Conservation (phyloP, 495 filamentous ascomycete genomes). For the Pseudomonodictys pantanalensis region DNA sequence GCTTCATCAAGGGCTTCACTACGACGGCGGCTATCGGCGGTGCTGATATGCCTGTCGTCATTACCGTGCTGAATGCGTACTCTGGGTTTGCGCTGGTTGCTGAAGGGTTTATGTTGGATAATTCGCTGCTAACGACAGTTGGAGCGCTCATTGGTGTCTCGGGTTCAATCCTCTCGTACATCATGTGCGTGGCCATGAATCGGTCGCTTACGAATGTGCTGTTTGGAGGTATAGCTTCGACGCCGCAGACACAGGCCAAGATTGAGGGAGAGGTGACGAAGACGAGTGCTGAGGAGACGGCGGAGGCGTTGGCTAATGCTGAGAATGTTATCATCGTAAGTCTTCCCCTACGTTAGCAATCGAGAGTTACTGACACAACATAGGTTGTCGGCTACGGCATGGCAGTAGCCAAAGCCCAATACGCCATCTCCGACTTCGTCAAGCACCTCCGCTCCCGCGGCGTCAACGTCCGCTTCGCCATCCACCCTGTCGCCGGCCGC, state of each 20-base stretch:
- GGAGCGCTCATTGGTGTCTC: slow-evolving; percentile 78
- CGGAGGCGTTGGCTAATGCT: slow-evolving; percentile 63
- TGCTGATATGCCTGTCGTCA: slow-evolving; percentile 85
- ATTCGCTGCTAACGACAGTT: slow-evolving; percentile 72
- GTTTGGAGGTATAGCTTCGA: slow-evolving; percentile 70
- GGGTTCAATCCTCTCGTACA: slow-evolving; percentile 68
- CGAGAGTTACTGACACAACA: not conserved
- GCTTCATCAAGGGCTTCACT: slow-evolving; percentile 77
- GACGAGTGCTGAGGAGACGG: slow-evolving; percentile 71
- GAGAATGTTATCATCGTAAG: slow-evolving; percentile 74
- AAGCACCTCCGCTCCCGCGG: slow-evolving; percentile 64
- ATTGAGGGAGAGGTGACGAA: slow-evolving; percentile 71
- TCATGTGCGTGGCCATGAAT: slow-evolving; percentile 78
- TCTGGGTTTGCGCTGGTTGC: slow-evolving; percentile 80
- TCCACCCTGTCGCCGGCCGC: slow-evolving; percentile 76
- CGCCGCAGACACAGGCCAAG: slow-evolving; percentile 59
- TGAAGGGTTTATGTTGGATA: slow-evolving; percentile 84
- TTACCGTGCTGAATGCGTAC: slow-evolving; percentile 81
- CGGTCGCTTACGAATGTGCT: slow-evolving; percentile 75
- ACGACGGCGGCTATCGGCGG: slow-evolving; percentile 80
- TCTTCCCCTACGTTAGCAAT: not conserved
- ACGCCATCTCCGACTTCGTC: slow-evolving; percentile 76
- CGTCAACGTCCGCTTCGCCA: slow-evolving; percentile 78
- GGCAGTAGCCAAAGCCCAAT: slow-evolving; percentile 84
- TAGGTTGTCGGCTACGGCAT: slow-evolving; percentile 72